Base-by-base conservation (phyloP, 139 green algal genomes). In the Tetradesmus obliquus region DNA sequence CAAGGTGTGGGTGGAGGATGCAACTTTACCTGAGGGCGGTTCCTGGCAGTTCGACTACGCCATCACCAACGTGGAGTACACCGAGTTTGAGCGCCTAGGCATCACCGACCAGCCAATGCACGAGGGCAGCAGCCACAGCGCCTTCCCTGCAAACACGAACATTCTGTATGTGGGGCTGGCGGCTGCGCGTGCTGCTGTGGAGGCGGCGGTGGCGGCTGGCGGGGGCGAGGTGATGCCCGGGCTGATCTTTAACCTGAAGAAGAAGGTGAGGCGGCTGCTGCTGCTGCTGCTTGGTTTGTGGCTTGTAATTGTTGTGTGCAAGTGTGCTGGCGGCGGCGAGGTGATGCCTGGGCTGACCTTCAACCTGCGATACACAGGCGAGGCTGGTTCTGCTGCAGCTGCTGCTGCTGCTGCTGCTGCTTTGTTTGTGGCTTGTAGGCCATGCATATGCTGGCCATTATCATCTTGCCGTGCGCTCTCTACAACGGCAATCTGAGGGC, bases 21-120 rank as follows among this genome's bases (percentile, higher is more conserved):
- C 88, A 22, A 9, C 57, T 7, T 24, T 71, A 2, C 74, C 88
- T n/a, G 32, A 79, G 3, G 83, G 76, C 24, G 90, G 87, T 10
- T 79, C 54, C 32, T 95, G 91, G 92, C 45, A 91, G 85, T 94
- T 96, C 90, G 92, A 96, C 84, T 99, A 98, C 91, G 96, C 96
- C 85, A 92, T 99, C 2, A 99, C 97, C 60, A 99, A 99, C 93
- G 95, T 99, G 3, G 98, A 99, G 95, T 99, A 99, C 95, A 99
- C 98, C 55, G 87, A 99, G 94, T 99, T 99, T 91, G 96, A 98
- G 80, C 92, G 95, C 51, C 93, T 99, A 62, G 98, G 98, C 54
- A 95, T 99, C 54, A 92, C 4, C 3, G 98, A 99, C 92, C 88
- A 94, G 88, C 91, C 93, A 2, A 82, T 93, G 5, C 92, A 94